Percentiles rank a stretch among this genome's conserved stretches.
Evolutionary conservation across 1,139 yeast genomes (phyloP).

Genomic region (Debaryomyces fabryi): DNA sequence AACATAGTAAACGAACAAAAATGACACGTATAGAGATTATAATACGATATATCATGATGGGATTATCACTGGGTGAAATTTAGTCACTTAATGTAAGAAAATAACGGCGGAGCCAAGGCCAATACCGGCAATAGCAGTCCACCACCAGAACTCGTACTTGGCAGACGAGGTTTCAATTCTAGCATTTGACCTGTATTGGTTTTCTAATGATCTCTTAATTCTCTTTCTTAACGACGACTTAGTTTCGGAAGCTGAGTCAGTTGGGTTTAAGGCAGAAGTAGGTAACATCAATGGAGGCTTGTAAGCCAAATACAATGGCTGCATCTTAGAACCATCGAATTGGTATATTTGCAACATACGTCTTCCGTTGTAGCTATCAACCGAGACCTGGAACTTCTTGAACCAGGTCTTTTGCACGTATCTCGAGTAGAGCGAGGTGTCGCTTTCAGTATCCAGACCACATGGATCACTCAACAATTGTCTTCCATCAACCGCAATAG

Average conservation of each 20-base stretch:
- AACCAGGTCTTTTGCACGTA: constrained; percentile 70
- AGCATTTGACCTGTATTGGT: constrained; percentile 79
- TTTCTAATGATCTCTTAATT: constrained; percentile 75
- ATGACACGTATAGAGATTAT: not conserved
- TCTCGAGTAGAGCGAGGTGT: constrained; percentile 63
- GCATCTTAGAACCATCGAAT: constrained; percentile 81
- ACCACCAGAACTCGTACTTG: constrained; percentile 49
- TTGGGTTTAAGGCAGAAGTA: constrained; percentile 86
- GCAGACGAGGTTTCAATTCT: constrained; percentile 47
- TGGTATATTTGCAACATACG: constrained; percentile 73
- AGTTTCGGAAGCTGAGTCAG: constrained; percentile 48
- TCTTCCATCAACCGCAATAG: constrained; percentile 88
- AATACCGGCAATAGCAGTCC: constrained; percentile 38
- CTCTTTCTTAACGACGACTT: constrained; percentile 44
- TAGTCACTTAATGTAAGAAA: constrained; percentile 19
- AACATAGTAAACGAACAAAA: not conserved
- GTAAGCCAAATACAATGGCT: constrained; percentile 89
- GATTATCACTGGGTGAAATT: not conserved
- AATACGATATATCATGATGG: not conserved
- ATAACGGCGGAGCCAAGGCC: constrained; percentile 28
- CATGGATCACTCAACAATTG: constrained; percentile 91
- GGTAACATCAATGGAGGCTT: constrained; percentile 97
- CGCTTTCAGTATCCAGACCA: constrained; percentile 40
- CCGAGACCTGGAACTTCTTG: constrained; percentile 56
- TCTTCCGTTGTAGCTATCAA: constrained; percentile 84